Conservation (phyloP, 75 land plant genomes). For the Pinus taeda region DNA sequence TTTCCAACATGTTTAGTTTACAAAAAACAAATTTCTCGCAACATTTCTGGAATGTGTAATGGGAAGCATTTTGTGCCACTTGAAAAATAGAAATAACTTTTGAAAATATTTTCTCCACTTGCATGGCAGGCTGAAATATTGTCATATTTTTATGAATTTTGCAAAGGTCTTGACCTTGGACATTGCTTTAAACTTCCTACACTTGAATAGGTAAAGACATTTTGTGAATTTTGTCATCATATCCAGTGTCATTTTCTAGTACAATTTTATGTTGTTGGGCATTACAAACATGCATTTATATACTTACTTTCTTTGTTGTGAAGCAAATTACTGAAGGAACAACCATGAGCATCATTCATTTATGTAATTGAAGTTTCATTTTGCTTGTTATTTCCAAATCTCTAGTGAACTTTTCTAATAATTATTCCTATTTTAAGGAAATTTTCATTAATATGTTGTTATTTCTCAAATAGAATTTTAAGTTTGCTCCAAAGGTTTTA, state of each 20-base stretch:
- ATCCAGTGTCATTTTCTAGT: not conserved
- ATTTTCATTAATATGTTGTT: no score
- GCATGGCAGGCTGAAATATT: constrained; percentile 64
- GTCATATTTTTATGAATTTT: constrained; percentile 82
- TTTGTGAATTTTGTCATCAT: not conserved
- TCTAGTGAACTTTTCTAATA: not conserved
- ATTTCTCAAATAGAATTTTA: not conserved
- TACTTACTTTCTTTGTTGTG: not conserved
- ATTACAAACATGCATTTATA: not conserved
- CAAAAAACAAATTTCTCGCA: no score
- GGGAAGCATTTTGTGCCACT: no score
- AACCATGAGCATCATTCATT: constrained; percentile 86
- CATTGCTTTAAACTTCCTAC: constrained; percentile 65
- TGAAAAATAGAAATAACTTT: no score
- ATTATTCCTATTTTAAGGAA: not conserved
- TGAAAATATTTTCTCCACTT: not conserved
- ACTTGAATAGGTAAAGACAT: constrained; percentile 77
- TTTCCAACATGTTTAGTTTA: not conserved
- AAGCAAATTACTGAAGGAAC: no score
- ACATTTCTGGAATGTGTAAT: not conserved
- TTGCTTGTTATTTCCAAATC: constrained; percentile 2
- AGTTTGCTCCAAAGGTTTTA: constrained; percentile 16
- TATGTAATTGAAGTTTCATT: constrained; percentile 29
- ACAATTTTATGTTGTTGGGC: not conserved
- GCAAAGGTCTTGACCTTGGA: constrained; percentile 66